Base-by-base conservation (phyloP, 495 filamentous ascomycete genomes). In the Podospora bellae-mahoneyi region DNA sequence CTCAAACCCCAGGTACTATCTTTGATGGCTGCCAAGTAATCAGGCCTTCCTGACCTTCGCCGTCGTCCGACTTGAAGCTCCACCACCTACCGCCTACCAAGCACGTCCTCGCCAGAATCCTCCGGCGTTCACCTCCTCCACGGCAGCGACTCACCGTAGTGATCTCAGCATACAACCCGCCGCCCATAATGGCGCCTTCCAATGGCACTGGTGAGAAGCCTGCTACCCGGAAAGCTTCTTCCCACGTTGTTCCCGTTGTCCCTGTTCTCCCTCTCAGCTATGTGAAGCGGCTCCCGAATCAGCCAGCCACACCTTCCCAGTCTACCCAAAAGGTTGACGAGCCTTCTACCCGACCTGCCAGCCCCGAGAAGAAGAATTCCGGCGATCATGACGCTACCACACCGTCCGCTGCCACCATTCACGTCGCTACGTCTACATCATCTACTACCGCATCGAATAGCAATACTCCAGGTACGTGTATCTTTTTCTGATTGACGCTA, bases 241-340 rank as follows among this genome's bases (percentile, higher is more conserved):
- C 71, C 56, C 66, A 61, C 55, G 39, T 61, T n/a, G 53, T 63
- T 30, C 69, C 71, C 9, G 64, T 77, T 28, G 66, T 77, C 44
- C 76, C 76, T 19, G 76, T 68, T 26, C 57, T 78, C 10, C 76
- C 76, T 3, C 71, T 78, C 30, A 76, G 66, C 64, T 78, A 73
- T 48, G 71, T 73, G 4, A 73, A 76, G 62, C 74, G 76, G 18
- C 71, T 71, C 1, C 28, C 63, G 15, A 62, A 39, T 58, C 72
- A 72, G 60, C 70, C 67, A 13, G 15, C 48, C 9, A 18, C 66
- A 34, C 54, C 67, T 26, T 56, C 63, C 30, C 44, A 66, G 20
- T 56, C 63, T 20, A 57, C 26, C 27, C 39, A 59, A 10, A 48
- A 69, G 28, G 44, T 48, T 19, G 66, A 71, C 34, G 64, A 69